Base-by-base conservation (phyloP, 768 basidiomycete genomes). In the Suillus occidentalis region DNA sequence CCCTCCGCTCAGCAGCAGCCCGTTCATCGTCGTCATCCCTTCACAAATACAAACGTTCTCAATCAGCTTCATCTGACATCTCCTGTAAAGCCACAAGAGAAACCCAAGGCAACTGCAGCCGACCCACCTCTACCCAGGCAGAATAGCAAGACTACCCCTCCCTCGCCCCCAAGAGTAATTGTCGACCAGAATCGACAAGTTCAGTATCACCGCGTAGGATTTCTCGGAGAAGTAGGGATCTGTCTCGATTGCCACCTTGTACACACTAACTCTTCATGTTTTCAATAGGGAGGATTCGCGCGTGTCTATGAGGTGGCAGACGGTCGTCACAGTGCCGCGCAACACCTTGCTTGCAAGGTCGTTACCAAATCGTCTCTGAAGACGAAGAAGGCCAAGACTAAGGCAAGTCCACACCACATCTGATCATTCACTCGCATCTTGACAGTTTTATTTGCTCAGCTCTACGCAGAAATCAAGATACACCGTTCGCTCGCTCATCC, bases 391-490 rank as follows among this genome's bases (percentile, higher is more conserved):
- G 95, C 94, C 28, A 97, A 97, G 78, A 96, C 95, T 20, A 98
- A 98, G 86, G 58, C 12, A 42, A 59, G 96, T 94, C 58, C 61
- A 63, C 36, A 14, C 13, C 9, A 10, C 9, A 37, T 13, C 10
- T 31, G 6, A 12, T 20, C 6, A 3, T 13, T 10, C 6, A 31
- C 25, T 31, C 20, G 25, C 4, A 31, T 31, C 10, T 42, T 71
- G 6, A 72, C 57, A 18, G 10, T 12, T 31, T 20, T 31, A 18
- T 58, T 31, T 31, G 37, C 47, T 6, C 40, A 98, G 97, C 86
- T 99, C 55, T 99, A 95, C 72, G 96, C 97, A 66, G 97, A 99
- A 83, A 99, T 99, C 72, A 97, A 97, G 82, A 94, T 99, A 57
- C 97, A 99, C 77, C 88, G 90, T 66, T 89, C 93, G 16, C 85